Evolutionary conservation across 305 asterid genomes (phyloP).

Genomic region (Euphrasia arctica): DNA sequence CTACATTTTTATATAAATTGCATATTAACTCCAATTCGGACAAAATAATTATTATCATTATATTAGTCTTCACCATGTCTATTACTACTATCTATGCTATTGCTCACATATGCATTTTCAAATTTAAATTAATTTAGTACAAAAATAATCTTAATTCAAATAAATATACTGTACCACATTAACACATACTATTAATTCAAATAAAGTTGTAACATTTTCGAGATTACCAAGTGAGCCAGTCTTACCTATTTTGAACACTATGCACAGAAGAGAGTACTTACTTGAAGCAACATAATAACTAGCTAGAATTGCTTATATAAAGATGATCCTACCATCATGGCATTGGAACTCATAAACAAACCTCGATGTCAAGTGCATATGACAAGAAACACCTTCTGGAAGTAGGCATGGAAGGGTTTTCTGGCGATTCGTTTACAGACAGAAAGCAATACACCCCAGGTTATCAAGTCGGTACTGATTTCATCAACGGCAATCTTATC

Average conservation of each 20-base stretch:
- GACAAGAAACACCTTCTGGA: slow-evolving; percentile 42
- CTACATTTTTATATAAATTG: too few species aligned
- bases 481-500: slow-evolving; percentile 39
- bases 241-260: slow-evolving; percentile 28
- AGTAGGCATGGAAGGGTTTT: slow-evolving; percentile 60
- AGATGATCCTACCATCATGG: slow-evolving; percentile 58
- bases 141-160: too few species aligned
- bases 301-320: slow-evolving; percentile 31
- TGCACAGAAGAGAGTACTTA: slow-evolving; percentile 38
- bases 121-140: too few species aligned
- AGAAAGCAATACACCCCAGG: slow-evolving; percentile 49
- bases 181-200: not conserved
- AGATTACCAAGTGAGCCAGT: slow-evolving; percentile 24
- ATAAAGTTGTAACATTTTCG: slow-evolving; percentile 29
- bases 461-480: slow-evolving; percentile 53
- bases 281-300: slow-evolving; percentile 41
- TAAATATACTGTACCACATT: too few species aligned
- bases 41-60: too few species aligned
- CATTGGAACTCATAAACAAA: slow-evolving; percentile 62
- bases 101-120: too few species aligned
- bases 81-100: too few species aligned
- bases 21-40: too few species aligned
- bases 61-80: too few species aligned
- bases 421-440: slow-evolving; percentile 44
- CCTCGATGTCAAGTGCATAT: slow-evolving; percentile 41